Conservation (phyloP, 1,284 basidiomycete genomes). For the Tilletiopsis washingtonensis region DNA sequence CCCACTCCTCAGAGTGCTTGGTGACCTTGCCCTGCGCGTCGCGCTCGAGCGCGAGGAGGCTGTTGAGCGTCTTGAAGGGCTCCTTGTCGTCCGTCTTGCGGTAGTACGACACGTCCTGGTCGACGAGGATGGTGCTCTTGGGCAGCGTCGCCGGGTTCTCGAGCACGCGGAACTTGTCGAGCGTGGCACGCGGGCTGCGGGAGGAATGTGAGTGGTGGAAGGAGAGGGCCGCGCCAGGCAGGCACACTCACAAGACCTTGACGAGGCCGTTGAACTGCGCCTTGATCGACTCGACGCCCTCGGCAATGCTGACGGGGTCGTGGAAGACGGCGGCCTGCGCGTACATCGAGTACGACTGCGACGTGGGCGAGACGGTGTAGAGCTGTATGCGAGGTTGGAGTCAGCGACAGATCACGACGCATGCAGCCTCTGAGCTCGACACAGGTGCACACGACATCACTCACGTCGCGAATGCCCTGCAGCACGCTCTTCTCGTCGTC, state of each 20-base stretch:
- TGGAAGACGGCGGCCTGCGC: constrained; percentile 14
- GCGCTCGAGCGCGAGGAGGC: constrained; percentile 10
- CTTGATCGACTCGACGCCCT: constrained; percentile 7
- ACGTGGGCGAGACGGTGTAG: constrained; percentile 9
- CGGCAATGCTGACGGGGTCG: constrained; percentile 16
- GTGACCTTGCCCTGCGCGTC: constrained; percentile 9
- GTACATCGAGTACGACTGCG: constrained; percentile 10
- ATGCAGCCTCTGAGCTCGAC: not conserved
- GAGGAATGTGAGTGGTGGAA: not conserved
- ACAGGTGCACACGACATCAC: not conserved
- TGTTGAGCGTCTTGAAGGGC: constrained; percentile 14
- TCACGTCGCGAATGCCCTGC: constrained; percentile 10
- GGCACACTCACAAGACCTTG: too few relatives aligned
- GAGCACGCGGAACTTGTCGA: constrained; percentile 12
- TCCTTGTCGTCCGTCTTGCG: constrained; percentile 4
- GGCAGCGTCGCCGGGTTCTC: constrained; percentile 5
- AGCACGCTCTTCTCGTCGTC: constrained; percentile 9
- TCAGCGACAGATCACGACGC: not conserved
- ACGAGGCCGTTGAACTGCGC: constrained; percentile 18
- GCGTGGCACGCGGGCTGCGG: constrained; percentile 5
- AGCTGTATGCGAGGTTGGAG: not conserved
- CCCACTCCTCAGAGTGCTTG: constrained; percentile 17
- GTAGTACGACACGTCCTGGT: constrained; percentile 12
- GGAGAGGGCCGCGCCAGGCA: not conserved
- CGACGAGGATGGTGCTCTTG: constrained; percentile 1